Evolutionary conservation across 768 basidiomycete genomes (phyloP), one percentile per base, ranked within the genome.

Genomic region (Termitomyces sp.): DNA sequence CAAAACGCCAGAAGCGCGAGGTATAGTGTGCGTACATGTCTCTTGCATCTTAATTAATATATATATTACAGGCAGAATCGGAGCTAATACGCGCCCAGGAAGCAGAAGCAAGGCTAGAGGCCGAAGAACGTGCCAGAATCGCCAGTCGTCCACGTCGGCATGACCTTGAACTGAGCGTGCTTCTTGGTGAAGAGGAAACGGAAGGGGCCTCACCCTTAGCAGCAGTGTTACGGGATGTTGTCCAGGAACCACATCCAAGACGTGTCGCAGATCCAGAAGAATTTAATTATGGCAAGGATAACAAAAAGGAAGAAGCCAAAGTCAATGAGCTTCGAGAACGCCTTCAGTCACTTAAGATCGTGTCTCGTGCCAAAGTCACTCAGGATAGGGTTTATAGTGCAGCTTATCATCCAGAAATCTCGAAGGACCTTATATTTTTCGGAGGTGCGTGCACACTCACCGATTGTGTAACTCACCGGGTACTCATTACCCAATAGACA

Each of bases 371-470:
- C 14, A 93, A 92, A 69, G 90, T 93, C 8, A 91, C 87, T 1
- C 75, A 83, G 59, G 79, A 87, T 58, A 74, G 92, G 21, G 66
- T 94, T 1, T 94, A 94, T 63, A 85, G 86, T 59, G 85, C 88
- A 32, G 84, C 83, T 14, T 94, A 89, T 68, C 92, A 94, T 66
- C 89, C 91, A 4, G 90, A 90, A 61, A 75, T 78, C 19, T 81
- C 84, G 12, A 91, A 89, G 63, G 92, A 94, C 69, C 69, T 94
- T 12, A 79, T 94, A n/a, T 92, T 93, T 67, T 90, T 93, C 67
- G 92, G 92, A 68, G 90, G 90, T 87, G 56, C 37, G 72, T 55
- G 16, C n/a, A 37, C 60, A 37, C 21, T 34, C 1, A 35, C 21
- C 17, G 17, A 38, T 35, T n/a, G 7, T 5, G 16, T 25, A 21